Percentiles rank a stretch among this genome's conserved stretches.
Conservation (phyloP, 768 basidiomycete species). For the Leccinum rimulosum region DNA sequence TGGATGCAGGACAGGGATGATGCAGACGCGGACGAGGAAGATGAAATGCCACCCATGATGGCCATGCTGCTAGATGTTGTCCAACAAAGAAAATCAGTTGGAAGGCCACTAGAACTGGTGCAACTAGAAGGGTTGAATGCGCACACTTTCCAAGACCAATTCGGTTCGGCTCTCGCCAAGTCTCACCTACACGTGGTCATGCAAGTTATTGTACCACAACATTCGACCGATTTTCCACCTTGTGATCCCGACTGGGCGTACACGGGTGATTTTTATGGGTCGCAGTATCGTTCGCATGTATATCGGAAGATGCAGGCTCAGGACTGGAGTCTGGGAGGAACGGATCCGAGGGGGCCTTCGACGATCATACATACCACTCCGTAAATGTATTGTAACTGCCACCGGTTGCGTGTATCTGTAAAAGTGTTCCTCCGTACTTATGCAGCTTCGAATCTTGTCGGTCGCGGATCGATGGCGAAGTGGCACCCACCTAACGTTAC, state of each 20-base stretch:
- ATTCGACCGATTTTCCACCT: slow-evolving; percentile 17
- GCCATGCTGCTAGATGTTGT: slow-evolving; percentile 32
- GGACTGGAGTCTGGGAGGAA: slow-evolving; percentile 23
- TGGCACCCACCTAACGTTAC: neutral
- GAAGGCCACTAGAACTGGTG: slow-evolving; percentile 23
- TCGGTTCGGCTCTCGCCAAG: slow-evolving; percentile 25
- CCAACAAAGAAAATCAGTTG: slow-evolving; percentile 31
- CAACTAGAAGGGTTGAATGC: slow-evolving; percentile 28
- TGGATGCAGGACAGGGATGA: slow-evolving; percentile 34
- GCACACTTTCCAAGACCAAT: slow-evolving; percentile 26
- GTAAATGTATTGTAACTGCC: slow-evolving; percentile 12
- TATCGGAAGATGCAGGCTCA: slow-evolving; percentile 31
- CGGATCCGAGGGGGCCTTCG: slow-evolving; percentile 26
- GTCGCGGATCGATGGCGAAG: neutral
- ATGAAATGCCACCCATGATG: slow-evolving; percentile 30
- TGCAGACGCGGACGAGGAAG: slow-evolving; percentile 30
- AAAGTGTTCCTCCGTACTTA: neutral
- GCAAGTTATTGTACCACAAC: slow-evolving; percentile 15
- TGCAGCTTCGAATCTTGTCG: neutral
- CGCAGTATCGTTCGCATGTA: slow-evolving; percentile 30
- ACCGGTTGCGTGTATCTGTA: slow-evolving; percentile 1
- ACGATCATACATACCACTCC: slow-evolving; percentile 27
- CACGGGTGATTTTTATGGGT: slow-evolving; percentile 29
- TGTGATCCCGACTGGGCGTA: slow-evolving; percentile 29
- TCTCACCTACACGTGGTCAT: slow-evolving; percentile 26